A percentile compares a stretch with the other conserved stretches of the same genome.
phyloP scores from a whole-genome alignment of 331 rosid genomes.

The Pyracantha coccinea region DNA sequence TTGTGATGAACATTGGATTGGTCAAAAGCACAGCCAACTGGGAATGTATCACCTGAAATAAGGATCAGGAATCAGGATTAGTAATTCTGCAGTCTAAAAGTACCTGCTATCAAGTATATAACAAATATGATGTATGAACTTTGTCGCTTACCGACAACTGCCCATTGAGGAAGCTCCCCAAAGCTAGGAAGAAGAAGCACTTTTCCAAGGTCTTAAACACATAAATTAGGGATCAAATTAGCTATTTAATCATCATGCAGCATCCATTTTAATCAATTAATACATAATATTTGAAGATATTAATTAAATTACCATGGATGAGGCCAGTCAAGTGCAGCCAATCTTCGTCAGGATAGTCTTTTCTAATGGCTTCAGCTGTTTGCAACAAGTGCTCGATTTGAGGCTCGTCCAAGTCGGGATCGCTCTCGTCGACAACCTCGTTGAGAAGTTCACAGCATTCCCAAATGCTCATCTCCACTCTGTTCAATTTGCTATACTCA shows the following conservation, averaged over 20 bases:
- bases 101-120: background rate
- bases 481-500: conserved; percentile 43
- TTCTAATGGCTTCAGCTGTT: conserved; percentile 65
- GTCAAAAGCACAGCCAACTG: conserved; percentile 62
- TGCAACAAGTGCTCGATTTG: conserved; percentile 62
- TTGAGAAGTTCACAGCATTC: conserved; percentile 67
- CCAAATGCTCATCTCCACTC: conserved; percentile 62
- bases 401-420: conserved; percentile 73
- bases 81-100: background rate
- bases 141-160: conserved; percentile 53
- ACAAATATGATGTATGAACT: background rate
- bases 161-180: conserved; percentile 81
- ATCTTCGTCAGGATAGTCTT: conserved; percentile 57
- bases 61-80: background rate
- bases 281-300: background rate
- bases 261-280: background rate
- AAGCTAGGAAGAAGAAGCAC: conserved; percentile 60
- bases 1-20: conserved; percentile 55
- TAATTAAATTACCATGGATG: conserved; percentile 45
- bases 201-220: conserved; percentile 43
- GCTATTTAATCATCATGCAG: background rate
- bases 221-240: background rate
- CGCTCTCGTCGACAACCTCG: conserved; percentile 69
- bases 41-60: conserved; percentile 51
- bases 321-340: conserved; percentile 74